Percentiles rank a stretch among this genome's conserved stretches.
Conservation (phyloP, 2,329 filamentous ascomycete genomes). For the Cladosporium sp. region DNA sequence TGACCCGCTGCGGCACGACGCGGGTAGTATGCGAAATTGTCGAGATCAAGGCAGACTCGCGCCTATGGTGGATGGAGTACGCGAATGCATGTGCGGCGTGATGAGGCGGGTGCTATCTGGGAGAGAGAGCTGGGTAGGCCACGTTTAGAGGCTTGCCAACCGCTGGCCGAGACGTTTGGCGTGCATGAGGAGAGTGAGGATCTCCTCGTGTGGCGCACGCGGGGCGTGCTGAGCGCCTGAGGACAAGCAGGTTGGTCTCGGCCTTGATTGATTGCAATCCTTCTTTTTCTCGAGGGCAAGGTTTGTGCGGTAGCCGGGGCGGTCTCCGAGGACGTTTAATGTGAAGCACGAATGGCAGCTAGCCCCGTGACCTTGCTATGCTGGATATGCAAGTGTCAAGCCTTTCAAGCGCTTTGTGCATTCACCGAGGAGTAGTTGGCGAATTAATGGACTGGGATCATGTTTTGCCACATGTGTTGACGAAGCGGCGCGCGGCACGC, state of each 20-base stretch:
- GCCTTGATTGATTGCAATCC: background rate
- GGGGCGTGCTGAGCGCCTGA: background rate
- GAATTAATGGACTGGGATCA: background rate
- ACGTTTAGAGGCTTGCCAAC: slow-evolving; percentile 18
- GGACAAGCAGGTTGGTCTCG: background rate
- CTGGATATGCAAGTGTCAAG: background rate
- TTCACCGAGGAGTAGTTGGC: background rate
- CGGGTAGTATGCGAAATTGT: background rate
- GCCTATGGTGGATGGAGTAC: background rate
- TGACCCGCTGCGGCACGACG: slow-evolving; percentile 14
- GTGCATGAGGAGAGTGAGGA: slow-evolving; percentile 12
- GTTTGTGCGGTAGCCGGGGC: background rate
- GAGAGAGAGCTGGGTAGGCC: background rate
- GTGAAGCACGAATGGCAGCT: background rate
- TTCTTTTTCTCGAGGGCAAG: background rate
- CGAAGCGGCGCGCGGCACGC: background rate
- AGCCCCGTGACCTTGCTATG: background rate
- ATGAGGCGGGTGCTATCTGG: background rate
- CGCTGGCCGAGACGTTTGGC: slow-evolving; percentile 14
- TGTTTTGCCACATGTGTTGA: slow-evolving; percentile 4
- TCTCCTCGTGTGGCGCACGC: slow-evolving; percentile 11
- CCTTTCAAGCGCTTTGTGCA: background rate
- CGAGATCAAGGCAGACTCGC: background rate
- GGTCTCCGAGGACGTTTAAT: background rate
- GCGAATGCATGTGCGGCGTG: background rate